Base-by-base conservation (phyloP, 768 basidiomycete species). In the Candolleomyces eurysporus region DNA sequence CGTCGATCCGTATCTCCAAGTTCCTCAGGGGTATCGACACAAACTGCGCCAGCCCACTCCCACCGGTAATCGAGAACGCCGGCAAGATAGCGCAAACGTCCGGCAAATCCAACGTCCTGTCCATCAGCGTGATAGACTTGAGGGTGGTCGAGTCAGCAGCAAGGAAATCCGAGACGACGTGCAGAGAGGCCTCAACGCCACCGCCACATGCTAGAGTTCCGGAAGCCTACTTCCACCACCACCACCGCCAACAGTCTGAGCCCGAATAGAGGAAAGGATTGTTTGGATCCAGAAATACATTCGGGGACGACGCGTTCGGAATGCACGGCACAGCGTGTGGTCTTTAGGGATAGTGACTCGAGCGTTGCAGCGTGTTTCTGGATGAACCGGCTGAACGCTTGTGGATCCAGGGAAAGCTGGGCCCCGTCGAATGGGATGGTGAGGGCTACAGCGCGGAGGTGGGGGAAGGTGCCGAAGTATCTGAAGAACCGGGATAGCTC, bases 361-460 rank as follows among this genome's bases (percentile, higher is more conserved):
- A 83, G 66, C 0, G 72, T 75, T 9, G 48, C 45, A 45, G 67
- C 61, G 61, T 82, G 80, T 36, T 68, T 72, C 11, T 66, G 59
- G 17, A 83, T 61, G 63, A 82, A 81, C 3, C 32, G 59, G 14
- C 70, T 72, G 19, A 83, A 71, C 10, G 64, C 46, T n/a, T 52
- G 40, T 0, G 75, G 73, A 36, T 76, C 68, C 10, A 73, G 67
- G 67, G 32, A 9, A 32, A 83, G 72, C 40, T 81, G 78, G 6
- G 66, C 69, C 6, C 80, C 80, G 48, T 82, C 76, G 55, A 76
- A 80, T 5, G 82, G 81, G 16, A 82, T 78, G 31, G 75, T 78
- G 2, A 26, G 14, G 1, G 72, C 61, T 46, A 82, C 69, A 1
- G 72, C 67, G 22, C 58, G 69, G 16, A 83, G 72, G 43, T 60